A percentile compares a stretch with the other conserved stretches of the same genome.
Evolutionary conservation across 345 rosid species (phyloP).

Genomic region (Eucalyptus marginata): DNA sequence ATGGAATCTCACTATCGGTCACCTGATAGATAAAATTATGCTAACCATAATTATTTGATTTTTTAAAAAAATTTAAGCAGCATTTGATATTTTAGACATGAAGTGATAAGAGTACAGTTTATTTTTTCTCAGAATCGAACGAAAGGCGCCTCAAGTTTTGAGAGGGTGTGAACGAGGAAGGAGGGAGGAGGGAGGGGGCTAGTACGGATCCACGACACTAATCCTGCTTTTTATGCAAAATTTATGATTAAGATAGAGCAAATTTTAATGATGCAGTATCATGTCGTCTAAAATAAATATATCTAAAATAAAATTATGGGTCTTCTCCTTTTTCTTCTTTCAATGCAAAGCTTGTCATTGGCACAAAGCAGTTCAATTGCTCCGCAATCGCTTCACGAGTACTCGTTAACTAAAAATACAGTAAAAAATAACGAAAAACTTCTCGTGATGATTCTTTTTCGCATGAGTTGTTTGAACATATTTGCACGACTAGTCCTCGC

Average conservation of each 20-base stretch:
- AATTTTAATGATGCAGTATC: background rate
- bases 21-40: background rate
- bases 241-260: background rate
- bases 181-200: background rate
- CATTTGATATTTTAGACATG: background rate
- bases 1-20: background rate
- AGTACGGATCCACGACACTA: constrained; percentile 35
- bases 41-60: background rate
- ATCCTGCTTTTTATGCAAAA: constrained; percentile 10
- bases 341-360: background rate
- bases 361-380: background rate
- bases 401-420: background rate
- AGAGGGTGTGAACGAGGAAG: background rate
- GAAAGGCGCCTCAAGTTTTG: background rate
- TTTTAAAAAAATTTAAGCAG: background rate
- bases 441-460: background rate
- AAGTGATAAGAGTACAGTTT: background rate
- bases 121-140: background rate
- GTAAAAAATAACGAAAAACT: background rate
- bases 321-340: background rate
- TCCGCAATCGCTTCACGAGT: background rate
- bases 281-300: background rate
- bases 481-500: background rate
- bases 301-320: background rate
- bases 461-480: background rate